Base-by-base conservation (phyloP, 2,329 filamentous ascomycete genomes). In the Fusarium hainanense region DNA sequence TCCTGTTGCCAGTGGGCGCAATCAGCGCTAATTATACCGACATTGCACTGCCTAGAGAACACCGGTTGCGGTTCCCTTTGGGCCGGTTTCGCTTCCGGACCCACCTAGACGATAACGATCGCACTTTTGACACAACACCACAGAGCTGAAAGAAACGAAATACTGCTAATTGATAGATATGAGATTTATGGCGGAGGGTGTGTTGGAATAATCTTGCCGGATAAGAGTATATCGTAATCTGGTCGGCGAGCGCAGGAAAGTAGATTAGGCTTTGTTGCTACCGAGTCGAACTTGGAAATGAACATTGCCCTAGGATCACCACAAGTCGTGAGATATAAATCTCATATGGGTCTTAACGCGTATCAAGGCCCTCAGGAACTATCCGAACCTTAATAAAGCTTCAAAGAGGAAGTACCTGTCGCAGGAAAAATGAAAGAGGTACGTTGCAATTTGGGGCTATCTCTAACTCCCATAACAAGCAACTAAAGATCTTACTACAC, bases 41-140 rank as follows among this genome's bases (percentile, higher is more conserved):
- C 18, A 51, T 23, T 40, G 32, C 28, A 25, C 34, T 37, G 2
- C 18, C 32, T 18, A 18, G 8, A 37, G 34, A 37, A n/a, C 18
- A 37, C 34, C 34, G 34, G 34, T 2, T 37, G 48, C 20, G 23
- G 6, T 50, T 37, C 49, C 44, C 58, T n/a, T 50, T 62, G 18
- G 14, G 9, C 58, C 56, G 44, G 56, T 40, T 41, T 27, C 25
- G 11, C 20, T 27, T 16, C 56, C 37, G 16, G 20, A 23, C 27
- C 27, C 34, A 43, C 25, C 2, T 27, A 10, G n/a, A 12, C 2
- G 41, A 43, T 21, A 43, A 21, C 41, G 9, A 1, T 41, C n/a
- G 34, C 34, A 37, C 34, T 37, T 37, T 18, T 6, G 10, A 37
- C 18, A 6, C 34, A 11, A 37, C 18, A 37, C 6, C 18, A 37